Conservation (phyloP, 352 stramenopile genomes). For the Pythium myriotylum region DNA sequence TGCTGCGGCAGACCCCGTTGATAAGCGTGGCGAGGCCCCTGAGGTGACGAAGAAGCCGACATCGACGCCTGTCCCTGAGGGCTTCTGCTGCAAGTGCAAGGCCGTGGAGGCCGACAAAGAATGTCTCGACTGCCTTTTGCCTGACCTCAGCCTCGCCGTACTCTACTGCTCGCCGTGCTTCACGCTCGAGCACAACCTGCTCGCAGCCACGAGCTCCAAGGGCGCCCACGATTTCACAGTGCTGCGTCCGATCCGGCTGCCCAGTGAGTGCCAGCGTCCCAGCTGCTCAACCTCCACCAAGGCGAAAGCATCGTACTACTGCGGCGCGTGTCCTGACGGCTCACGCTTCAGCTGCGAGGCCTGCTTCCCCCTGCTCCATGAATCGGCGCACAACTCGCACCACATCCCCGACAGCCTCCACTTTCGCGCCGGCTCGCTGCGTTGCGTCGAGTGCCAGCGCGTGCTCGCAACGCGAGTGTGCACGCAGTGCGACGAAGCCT, state of each 20-base stretch:
- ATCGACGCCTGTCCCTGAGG: conserved; percentile 16
- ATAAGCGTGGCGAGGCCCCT: background rate
- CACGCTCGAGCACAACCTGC: conserved; percentile 43
- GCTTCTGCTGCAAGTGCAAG: conserved; percentile 47
- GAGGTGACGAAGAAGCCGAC: background rate
- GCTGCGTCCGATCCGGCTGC: conserved; percentile 22
- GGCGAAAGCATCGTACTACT: conserved; percentile 53
- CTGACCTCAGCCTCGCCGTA: background rate
- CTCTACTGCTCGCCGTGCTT: conserved; percentile 62
- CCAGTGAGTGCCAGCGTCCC: conserved; percentile 37
- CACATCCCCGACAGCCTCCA: conserved; percentile 51
- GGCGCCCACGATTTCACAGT: conserved; percentile 61
- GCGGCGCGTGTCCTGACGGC: conserved; percentile 14
- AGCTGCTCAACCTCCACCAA: conserved; percentile 18
- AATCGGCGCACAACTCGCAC: conserved; percentile 42
- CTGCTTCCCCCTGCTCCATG: conserved; percentile 54
- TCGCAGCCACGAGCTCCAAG: conserved; percentile 14
- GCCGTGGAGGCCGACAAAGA: conserved; percentile 40
- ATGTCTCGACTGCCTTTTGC: conserved; percentile 55
- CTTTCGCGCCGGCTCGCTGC: conserved; percentile 49
- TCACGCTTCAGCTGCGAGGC: conserved; percentile 35
- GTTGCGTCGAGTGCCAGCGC: conserved; percentile 57
- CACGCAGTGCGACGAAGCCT: conserved; percentile 63
- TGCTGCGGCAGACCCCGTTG: background rate
- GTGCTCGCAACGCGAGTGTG: conserved; percentile 50